Percentiles rank a stretch among this genome's conserved stretches.
Evolutionary conservation across 345 rosid species (phyloP).

Genomic region (Streptanthus diversifolius): DNA sequence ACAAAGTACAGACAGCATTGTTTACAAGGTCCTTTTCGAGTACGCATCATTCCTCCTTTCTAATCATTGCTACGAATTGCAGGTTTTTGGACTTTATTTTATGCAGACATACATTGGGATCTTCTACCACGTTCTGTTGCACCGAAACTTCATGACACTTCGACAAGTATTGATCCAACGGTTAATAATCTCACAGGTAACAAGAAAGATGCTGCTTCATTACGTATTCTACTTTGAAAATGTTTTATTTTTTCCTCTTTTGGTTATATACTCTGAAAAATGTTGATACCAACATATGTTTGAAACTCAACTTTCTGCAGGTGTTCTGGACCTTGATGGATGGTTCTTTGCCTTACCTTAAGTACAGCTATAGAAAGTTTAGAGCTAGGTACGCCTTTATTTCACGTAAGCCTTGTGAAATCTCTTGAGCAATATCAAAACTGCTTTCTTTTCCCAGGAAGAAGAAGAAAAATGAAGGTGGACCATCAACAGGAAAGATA

Average conservation of each 20-base stretch:
- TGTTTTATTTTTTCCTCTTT: neutral
- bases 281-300: neutral
- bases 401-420: neutral
- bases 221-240: neutral
- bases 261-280: neutral
- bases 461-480: conserved; percentile 54
- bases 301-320: conserved; percentile 37
- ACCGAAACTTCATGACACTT: conserved; percentile 78
- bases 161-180: conserved; percentile 80
- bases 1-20: conserved; percentile 54
- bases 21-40: neutral
- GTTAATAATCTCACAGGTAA: conserved; percentile 63
- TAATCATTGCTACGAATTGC: conserved; percentile 31
- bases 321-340: conserved; percentile 74
- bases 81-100: conserved; percentile 94
- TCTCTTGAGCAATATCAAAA: neutral
- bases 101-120: conserved; percentile 95
- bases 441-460: conserved; percentile 42
- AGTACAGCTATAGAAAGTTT: conserved; percentile 72
- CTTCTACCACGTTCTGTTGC: conserved; percentile 90
- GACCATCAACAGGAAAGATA: conserved; percentile 50
- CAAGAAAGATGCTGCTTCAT: neutral
- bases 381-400: conserved; percentile 55
- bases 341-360: conserved; percentile 72
- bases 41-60: neutral